These are phyloP conservation scores for Clohesyomyces aquaticus DNA, from an alignment of 495 filamentous ascomycete genomes.

Conservation along the genomic window DNA sequence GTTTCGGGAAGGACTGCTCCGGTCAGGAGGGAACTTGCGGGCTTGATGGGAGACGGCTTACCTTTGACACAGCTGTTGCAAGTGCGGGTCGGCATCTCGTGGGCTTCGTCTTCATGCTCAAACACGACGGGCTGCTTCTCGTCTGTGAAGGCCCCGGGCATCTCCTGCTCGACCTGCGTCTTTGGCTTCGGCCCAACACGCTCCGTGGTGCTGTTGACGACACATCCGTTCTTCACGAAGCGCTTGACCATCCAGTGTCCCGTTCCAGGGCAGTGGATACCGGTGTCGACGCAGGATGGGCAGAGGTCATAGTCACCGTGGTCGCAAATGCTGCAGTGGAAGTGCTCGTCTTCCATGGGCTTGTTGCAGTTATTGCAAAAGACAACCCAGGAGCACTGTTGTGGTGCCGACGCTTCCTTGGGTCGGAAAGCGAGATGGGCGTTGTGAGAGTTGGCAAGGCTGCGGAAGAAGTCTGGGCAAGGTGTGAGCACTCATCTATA, in stretches of 20 bases:
- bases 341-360: slow-evolving; percentile 79
- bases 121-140: slow-evolving; percentile 44
- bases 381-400: slow-evolving; percentile 60
- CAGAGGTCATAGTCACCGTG: slow-evolving; percentile 95
- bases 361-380: slow-evolving; percentile 90
- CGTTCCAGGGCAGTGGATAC: slow-evolving; percentile 73
- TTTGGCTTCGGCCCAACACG: slow-evolving; percentile 65
- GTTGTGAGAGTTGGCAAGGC: slow-evolving; percentile 48
- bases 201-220: slow-evolving; percentile 84
- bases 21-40: slow-evolving; percentile 28
- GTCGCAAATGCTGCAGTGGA: slow-evolving; percentile 92
- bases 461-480: slow-evolving; percentile 44
- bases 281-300: slow-evolving; percentile 71
- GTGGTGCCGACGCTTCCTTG: slow-evolving; percentile 40
- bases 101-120: slow-evolving; percentile 39
- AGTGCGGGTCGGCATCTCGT: slow-evolving; percentile 73
- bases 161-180: slow-evolving; percentile 45
- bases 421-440: slow-evolving; percentile 38
- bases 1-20: slow-evolving; percentile 69
- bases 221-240: slow-evolving; percentile 72
- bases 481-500: neutral
- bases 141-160: slow-evolving; percentile 51
- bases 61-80: slow-evolving; percentile 91
- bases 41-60: slow-evolving; percentile 48
- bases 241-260: slow-evolving; percentile 95